Evolutionary conservation across 2,329 filamentous ascomycete genomes (phyloP).

Genomic region (Hymenoscyphus repandus): DNA sequence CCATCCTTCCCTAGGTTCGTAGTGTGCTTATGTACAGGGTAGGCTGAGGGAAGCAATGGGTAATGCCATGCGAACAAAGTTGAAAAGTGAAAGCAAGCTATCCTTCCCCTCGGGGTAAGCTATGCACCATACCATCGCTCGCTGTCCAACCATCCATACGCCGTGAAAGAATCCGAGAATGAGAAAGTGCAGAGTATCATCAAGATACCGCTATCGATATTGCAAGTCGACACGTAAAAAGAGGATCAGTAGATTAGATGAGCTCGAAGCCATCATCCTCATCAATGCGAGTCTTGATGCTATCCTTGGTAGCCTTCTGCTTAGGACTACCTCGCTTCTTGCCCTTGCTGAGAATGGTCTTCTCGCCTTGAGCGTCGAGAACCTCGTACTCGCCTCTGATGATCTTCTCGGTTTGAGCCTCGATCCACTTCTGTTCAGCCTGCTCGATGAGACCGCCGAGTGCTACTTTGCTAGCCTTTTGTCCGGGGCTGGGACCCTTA

Average conservation of each 20-base stretch:
- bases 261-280: constrained; percentile 32
- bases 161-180: constrained; percentile 6
- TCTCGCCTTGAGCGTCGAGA: constrained; percentile 30
- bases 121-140: constrained; percentile 15
- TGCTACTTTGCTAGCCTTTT: constrained; percentile 21
- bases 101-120: constrained; percentile 24
- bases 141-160: constrained; percentile 8
- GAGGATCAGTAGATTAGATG: constrained; percentile 18
- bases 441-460: constrained; percentile 28
- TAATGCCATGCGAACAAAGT: constrained; percentile 1
- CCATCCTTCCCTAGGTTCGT: constrained; percentile 25
- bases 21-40: constrained; percentile 20
- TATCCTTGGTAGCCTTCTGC: constrained; percentile 20
- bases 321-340: constrained; percentile 27
- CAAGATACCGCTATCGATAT: constrained; percentile 2
- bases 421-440: constrained; percentile 29
- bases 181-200: constrained; percentile 9
- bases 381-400: constrained; percentile 32
- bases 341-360: constrained; percentile 16
- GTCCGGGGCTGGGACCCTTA: constrained; percentile 21
- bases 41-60: constrained; percentile 13
- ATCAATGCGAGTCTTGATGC: constrained; percentile 11
- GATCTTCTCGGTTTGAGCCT: constrained; percentile 30
- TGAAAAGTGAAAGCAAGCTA: constrained; percentile 15
- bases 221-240: not conserved